Evolutionary conservation across 208 protist genomes (phyloP).

Genomic region (Phytomonas sp.): DNA sequence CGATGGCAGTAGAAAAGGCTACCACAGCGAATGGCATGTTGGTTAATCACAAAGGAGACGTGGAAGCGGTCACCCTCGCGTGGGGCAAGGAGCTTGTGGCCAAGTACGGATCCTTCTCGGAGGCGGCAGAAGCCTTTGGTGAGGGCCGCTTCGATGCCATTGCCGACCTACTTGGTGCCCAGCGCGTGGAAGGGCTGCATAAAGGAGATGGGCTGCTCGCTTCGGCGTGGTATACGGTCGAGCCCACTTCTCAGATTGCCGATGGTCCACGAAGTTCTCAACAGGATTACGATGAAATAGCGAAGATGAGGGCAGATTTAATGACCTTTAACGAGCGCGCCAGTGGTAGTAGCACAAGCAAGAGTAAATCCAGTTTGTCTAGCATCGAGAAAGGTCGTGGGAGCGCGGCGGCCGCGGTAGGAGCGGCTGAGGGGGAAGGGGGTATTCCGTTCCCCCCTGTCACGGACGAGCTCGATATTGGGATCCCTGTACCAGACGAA

Average conservation of each 20-base stretch:
- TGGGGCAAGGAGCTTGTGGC: constrained; percentile 27
- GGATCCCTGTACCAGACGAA: constrained; percentile 67
- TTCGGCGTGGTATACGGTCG: constrained; percentile 71
- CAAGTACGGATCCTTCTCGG: constrained; percentile 16
- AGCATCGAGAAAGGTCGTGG: constrained; percentile 82
- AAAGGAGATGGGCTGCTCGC: constrained; percentile 31
- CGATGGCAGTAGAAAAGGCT: neutral
- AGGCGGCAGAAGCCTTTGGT: constrained; percentile 34
- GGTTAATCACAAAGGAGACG: constrained; percentile 39
- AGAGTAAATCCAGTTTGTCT: constrained; percentile 68
- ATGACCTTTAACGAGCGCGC: constrained; percentile 66
- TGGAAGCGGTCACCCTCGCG: constrained; percentile 75
- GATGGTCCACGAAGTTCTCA: constrained; percentile 32
- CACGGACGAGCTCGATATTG: constrained; percentile 73
- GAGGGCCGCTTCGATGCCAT: constrained; percentile 77
- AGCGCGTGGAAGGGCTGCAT: constrained; percentile 11
- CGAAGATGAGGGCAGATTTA: constrained; percentile 69
- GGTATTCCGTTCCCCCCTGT: constrained; percentile 35
- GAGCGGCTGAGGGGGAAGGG: constrained; percentile 5
- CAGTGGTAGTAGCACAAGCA: constrained; percentile 53
- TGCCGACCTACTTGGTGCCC: constrained; percentile 53
- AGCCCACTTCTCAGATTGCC: constrained; percentile 50
- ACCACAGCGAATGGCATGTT: constrained; percentile 35
- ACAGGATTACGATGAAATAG: constrained; percentile 79
- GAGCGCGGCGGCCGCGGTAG: constrained; percentile 24